Evolutionary conservation across 768 basidiomycete genomes (phyloP).

Genomic region (Russula lepida): DNA sequence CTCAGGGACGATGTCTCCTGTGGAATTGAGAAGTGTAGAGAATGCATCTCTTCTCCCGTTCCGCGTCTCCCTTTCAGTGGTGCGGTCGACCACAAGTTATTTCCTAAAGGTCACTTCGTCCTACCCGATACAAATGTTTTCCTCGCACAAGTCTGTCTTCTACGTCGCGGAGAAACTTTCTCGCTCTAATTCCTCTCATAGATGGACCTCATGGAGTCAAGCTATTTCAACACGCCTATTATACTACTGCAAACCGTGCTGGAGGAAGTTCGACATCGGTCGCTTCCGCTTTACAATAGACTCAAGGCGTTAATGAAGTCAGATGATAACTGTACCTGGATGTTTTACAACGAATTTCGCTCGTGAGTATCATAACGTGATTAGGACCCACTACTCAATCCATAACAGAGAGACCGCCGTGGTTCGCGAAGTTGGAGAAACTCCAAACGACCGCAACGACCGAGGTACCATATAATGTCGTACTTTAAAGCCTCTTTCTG

Average conservation of each 20-base stretch:
- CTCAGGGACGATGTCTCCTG: constrained; percentile 87
- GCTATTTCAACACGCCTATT: constrained; percentile 66
- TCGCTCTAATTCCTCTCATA: constrained; percentile 26
- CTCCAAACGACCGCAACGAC: constrained; percentile 92
- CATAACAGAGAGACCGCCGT: constrained; percentile 66
- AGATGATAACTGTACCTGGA: constrained; percentile 79
- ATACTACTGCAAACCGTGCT: constrained; percentile 92
- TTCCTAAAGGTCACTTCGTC: constrained; percentile 66
- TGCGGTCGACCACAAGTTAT: constrained; percentile 45
- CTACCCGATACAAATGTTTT: constrained; percentile 95
- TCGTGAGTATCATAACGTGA: constrained; percentile 42
- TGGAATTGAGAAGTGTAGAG: constrained; percentile 62
- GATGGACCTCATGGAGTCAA: constrained; percentile 92
- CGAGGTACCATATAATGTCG: constrained; percentile 45
- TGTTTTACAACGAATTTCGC: constrained; percentile 82
- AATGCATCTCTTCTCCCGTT: constrained; percentile 42
- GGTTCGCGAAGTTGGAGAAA: constrained; percentile 66
- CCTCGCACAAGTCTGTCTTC: constrained; percentile 62
- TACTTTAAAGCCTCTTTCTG: neutral
- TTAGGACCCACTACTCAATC: neutral
- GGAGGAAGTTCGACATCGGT: constrained; percentile 93
- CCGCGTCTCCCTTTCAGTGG: constrained; percentile 52
- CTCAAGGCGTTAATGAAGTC: constrained; percentile 75
- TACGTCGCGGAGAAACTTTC: neutral
- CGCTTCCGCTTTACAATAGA: constrained; percentile 86